Evolutionary conservation across 805 yeast genomes (phyloP), one percentile per base, ranked within the genome.

Genomic region (Priceomyces melissophilus): DNA sequence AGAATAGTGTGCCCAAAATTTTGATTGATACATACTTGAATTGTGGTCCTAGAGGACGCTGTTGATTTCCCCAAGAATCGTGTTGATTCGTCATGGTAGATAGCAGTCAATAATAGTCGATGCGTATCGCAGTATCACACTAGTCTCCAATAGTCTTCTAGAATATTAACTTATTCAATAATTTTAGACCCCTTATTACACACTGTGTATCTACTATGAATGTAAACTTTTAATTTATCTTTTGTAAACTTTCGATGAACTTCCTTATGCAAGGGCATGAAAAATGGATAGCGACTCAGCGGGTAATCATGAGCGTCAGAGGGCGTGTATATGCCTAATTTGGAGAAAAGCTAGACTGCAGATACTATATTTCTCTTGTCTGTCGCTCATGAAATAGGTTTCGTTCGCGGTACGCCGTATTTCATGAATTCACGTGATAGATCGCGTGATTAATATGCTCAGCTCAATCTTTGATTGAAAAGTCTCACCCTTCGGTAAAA

Each of bases 61-160:
- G 69, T 43, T 65, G 72, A 47, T 54, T 63, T 38, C 60, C 60
- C 73, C 75, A 69, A 46, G 66, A 70, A 43, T 67, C 72, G 42
- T 62, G 69, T 44, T 60, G 69, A 47, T 63, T 66, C 35, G 72
- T 49, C 74, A 68, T 68, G 15, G 23, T 32, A 15, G 26, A 15
- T 36, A 32, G 29, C 42, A 27, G 31, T 35, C 38, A 30, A 35
- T 25, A 35, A 26, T 14, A 35, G 27, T 35, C 38, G 27, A 30
- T 25, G 38, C 25, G 30, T 35, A 35, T 26, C 30, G 20, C 15
- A 35, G 25, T 25, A 25, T 16, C 30, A 35, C 38, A 35, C 38
- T 35, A 35, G 25, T 35, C 27, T 25, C 38, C 32, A 20, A 20
- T 20, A 20, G 25, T 20, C 8, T 20, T 20, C 25, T 20, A 8